Percentiles rank a stretch among this genome's conserved stretches.
These are phyloP conservation scores for Ustilago trichophora DNA, from an alignment of 1,284 basidiomycete species.

Conservation along the genomic window DNA sequence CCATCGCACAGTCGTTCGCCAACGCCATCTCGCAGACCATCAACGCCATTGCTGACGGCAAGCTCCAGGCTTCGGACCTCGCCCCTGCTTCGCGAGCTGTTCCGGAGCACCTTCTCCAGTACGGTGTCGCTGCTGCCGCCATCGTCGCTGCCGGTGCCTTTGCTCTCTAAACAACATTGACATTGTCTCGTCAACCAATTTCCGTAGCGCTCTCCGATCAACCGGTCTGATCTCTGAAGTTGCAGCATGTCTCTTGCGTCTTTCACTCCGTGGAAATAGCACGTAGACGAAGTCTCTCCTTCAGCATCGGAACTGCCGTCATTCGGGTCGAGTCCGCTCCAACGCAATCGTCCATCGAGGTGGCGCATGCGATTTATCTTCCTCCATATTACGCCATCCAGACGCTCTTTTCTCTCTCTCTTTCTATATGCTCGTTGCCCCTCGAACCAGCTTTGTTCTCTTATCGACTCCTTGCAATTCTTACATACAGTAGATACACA, in stretches of 20 bases:
- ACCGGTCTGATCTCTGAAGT: not conserved
- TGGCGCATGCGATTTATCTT: not conserved
- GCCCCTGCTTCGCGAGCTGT: conserved; percentile 31
- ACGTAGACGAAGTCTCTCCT: too few species aligned
- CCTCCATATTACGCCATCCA: not conserved
- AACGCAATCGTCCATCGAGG: not conserved
- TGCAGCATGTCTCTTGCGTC: too few species aligned
- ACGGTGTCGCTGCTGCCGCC: conserved; percentile 50
- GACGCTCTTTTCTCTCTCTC: conserved; percentile 12
- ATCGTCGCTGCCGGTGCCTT: conserved; percentile 60
- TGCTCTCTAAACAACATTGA: conserved; percentile 34
- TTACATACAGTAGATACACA: not conserved
- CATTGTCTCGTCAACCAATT: not conserved
- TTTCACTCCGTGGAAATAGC: too few species aligned
- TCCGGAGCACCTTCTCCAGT: conserved; percentile 29
- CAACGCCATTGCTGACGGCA: conserved; percentile 33
- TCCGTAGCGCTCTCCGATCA: conserved; percentile 16
- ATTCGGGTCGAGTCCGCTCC: conserved; percentile 11
- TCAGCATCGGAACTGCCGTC: too few species aligned
- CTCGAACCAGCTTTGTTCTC: not conserved
- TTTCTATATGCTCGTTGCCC: not conserved
- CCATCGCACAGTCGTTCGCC: conserved; percentile 34
- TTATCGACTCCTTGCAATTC: conserved; percentile 8
- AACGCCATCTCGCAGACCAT: conserved; percentile 45
- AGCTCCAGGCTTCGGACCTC: conserved; percentile 32